Base-by-base conservation (phyloP, 179 eudicot genomes). In the Vitellaria paradoxa region DNA sequence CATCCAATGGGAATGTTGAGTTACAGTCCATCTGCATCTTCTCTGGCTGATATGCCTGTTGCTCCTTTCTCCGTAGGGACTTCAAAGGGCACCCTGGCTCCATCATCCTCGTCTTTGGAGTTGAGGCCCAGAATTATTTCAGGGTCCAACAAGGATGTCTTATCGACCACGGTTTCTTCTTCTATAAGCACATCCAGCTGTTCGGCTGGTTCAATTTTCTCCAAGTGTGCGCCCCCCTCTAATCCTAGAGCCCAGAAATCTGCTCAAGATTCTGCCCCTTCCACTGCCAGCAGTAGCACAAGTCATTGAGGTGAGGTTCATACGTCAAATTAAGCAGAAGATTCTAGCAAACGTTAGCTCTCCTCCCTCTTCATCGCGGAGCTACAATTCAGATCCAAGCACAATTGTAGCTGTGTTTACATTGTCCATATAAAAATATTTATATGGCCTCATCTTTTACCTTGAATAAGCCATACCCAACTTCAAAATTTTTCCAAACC, bases 81-180 rank as follows among this genome's bases (percentile, higher is more conserved):
- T 42, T 42, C 45, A 42, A 42, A 42, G 45, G 45, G 45, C 45
- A 42, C 45, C 47, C 87, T 90, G 24, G 99, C 99, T 53, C 97
- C 98, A 53, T 90, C 97, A 50, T 93, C 97, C 45, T 95, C 97
- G n/a, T 95, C 99, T 13, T 89, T 93, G n/a, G 97, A 93, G 74
- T 79, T 95, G 75, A 90, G 86, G 82, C 82, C 91, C 18, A 89
- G 88, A 73, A 60, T 82, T 63, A 69, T 73, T 73, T 79, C 89
- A 7, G 87, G 85, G 45, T 79, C 87, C 76, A 86, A 74, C 76
- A 86, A 84, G 77, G 94, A 91, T 14, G 55, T 80, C 40, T 63
- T 85, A 46, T 65, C 86, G 10, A 84, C 90, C 73, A 83, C 82
- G 72, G 71, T 83, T 78, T 78, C 92, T 30, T 83, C 88, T 45